Evolutionary conservation across 495 filamentous ascomycete genomes (phyloP), one percentile per base, ranked within the genome.

Genomic region (Pseudotulostoma volvatum): DNA sequence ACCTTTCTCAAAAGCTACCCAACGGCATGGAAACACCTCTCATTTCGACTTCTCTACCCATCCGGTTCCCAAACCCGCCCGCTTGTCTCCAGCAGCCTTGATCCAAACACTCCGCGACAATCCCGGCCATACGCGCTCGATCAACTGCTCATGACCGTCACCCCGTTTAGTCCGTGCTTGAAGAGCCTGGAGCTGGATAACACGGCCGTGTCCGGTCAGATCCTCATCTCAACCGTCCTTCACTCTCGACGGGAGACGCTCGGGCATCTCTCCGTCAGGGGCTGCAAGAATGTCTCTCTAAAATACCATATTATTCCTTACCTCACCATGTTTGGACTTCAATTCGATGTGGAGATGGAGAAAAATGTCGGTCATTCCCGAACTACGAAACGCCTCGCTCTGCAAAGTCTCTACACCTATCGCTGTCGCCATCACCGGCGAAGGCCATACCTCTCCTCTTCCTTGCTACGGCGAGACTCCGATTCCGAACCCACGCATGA

Each of bases 221-320:
- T 67, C 25, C 57, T 77, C 19, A 66, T 64, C 9, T 64, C 63
- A 21, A 70, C 55, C 2, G 67, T 77, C 17, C 49, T 75, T 34
- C 58, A 67, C 35, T 55, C 64, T n/a, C 62, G 68, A 21, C 57
- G 63, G 18, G 61, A 66, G 36, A 70, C 67, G 0, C 44, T 77
- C 37, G 62, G 71, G 45, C 72, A 77, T 43, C 58, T 77, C 14
- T 77, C 72, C 3, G 66, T 76, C 25, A 65, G 73, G 7, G 73
- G 72, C 5, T 77, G 73, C 63, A 76, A 77, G 51, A 73, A 77
- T 53, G 73, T 77, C 20, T 76, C 72, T 13, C 56, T 77, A 34
- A 77, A 77, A 51, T 77, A 77, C 44, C 72, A 77, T 39, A 68
- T 77, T 39, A 61, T 76, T 23, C 72, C 73, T 2, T 77, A 67